Percentiles rank a stretch among this genome's conserved stretches.
Evolutionary conservation across 1,139 yeast species (phyloP).

Genomic region (Kazachstania sp.): DNA sequence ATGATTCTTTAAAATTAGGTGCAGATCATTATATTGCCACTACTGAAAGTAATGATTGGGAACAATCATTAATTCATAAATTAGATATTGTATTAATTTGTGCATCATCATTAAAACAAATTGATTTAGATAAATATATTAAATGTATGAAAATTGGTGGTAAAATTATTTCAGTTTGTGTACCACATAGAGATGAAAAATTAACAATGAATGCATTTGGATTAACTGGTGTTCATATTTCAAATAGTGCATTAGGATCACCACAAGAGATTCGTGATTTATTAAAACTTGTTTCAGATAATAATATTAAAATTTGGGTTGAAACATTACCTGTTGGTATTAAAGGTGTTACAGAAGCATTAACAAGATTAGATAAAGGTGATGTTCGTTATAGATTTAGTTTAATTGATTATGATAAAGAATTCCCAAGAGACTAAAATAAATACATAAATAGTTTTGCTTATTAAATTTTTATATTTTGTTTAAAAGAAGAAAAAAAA

Average conservation of each 20-base stretch:
- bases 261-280: slow-evolving; percentile 47
- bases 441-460: neutral
- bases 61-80: slow-evolving; percentile 24
- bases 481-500: too few relatives aligned
- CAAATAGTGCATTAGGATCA: slow-evolving; percentile 43
- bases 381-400: slow-evolving; percentile 59
- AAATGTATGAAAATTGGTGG: slow-evolving; percentile 37
- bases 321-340: slow-evolving; percentile 47
- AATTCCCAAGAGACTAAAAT: slow-evolving; percentile 6
- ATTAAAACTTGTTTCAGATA: slow-evolving; percentile 44
- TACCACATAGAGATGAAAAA: slow-evolving; percentile 38
- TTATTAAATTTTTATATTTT: neutral
- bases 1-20: slow-evolving; percentile 44
- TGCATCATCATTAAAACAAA: slow-evolving; percentile 39
- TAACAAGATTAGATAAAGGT: slow-evolving; percentile 42
- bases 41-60: slow-evolving; percentile 35
- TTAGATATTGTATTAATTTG: slow-evolving; percentile 43
- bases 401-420: slow-evolving; percentile 35
- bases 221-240: slow-evolving; percentile 40
- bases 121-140: slow-evolving; percentile 33
- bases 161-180: slow-evolving; percentile 46
- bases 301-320: slow-evolving; percentile 48
- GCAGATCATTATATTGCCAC: slow-evolving; percentile 47
- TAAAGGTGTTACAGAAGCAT: slow-evolving; percentile 42
- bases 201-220: slow-evolving; percentile 37